A percentile compares a stretch with the other conserved stretches of the same genome.
Conservation (phyloP, 306 rosid species). For the Coriaria nepalensis region DNA sequence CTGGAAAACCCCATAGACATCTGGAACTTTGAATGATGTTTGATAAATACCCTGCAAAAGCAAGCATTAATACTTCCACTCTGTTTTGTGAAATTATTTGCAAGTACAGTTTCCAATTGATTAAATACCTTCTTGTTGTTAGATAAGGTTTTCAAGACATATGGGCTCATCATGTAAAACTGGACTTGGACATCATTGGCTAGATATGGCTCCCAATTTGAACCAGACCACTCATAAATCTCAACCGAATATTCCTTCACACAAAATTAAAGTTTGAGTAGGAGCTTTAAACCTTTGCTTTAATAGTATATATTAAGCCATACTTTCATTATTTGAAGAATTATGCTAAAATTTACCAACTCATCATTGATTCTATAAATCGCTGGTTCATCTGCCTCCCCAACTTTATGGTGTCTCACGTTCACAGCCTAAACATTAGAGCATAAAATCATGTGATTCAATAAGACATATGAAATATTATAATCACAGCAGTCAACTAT, state of each 20-base stretch:
- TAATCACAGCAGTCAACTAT: background rate
- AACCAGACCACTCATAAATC: constrained; percentile 85
- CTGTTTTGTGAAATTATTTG: constrained; percentile 2
- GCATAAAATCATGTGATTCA: constrained; percentile 15
- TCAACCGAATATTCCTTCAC: constrained; percentile 80
- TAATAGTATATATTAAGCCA: constrained; percentile 1
- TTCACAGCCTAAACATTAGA: constrained; percentile 45
- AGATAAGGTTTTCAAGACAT: constrained; percentile 78
- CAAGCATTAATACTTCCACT: background rate
- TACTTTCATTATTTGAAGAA: too few species aligned
- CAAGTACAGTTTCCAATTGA: background rate
- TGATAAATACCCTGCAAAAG: constrained; percentile 55
- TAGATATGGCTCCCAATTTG: constrained; percentile 82
- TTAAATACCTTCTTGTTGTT: constrained; percentile 54
- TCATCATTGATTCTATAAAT: constrained; percentile 84
- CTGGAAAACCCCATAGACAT: constrained; percentile 98
- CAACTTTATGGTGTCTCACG: constrained; percentile 74
- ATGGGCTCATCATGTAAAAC: constrained; percentile 99
- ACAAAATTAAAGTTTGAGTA: constrained; percentile 20
- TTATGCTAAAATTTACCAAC: constrained; percentile 42
- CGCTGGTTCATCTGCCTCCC: constrained; percentile 68
- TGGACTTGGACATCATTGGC: constrained; percentile 90
- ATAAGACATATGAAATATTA: constrained; percentile 1
- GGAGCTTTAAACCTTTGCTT: constrained; percentile 7
- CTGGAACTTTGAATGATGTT: constrained; percentile 89